phyloP scores from a whole-genome alignment of 345 rosid genomes.

The Cardiospermum halicacabum region DNA sequence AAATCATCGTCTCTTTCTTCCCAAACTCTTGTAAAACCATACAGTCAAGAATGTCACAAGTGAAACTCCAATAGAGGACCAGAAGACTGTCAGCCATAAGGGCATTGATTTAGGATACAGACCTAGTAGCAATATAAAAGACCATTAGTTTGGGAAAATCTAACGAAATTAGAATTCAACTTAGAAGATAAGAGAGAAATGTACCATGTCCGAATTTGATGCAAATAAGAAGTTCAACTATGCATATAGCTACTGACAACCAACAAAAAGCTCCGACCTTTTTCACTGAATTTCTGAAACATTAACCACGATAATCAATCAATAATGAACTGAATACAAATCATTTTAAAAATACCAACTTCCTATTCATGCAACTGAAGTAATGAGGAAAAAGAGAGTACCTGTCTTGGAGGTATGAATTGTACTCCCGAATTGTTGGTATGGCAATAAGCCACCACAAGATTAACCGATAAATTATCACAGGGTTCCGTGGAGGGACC shows the following conservation, averaged over 20 bases:
- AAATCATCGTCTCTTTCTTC: conserved; percentile 64
- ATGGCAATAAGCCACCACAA: conserved; percentile 98
- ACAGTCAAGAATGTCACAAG: conserved; percentile 49
- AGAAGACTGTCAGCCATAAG: conserved; percentile 58
- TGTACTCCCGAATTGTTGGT: conserved; percentile 95
- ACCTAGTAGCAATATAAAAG: conserved; percentile 35
- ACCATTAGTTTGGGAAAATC: too few species aligned
- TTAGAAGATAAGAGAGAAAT: conserved; percentile 14
- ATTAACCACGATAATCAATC: not conserved
- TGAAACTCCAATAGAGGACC: conserved; percentile 59
- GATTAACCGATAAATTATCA: conserved; percentile 80
- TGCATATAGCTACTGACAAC: conserved; percentile 95
- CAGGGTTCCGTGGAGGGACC: conserved; percentile 95
- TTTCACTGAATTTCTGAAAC: conserved; percentile 66
- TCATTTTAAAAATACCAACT: not conserved
- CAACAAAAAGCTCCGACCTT: conserved; percentile 99
- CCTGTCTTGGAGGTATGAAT: conserved; percentile 94
- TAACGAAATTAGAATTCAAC: too few species aligned
- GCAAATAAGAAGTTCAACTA: conserved; percentile 91
- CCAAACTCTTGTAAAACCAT: conserved; percentile 65
- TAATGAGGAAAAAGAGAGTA: conserved; percentile 18
- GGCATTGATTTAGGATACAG: conserved; percentile 90
- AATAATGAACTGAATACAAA: not conserved
- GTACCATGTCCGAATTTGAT: conserved; percentile 96
- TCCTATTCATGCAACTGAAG: not conserved